Evolutionary conservation across 768 basidiomycete genomes (phyloP), one percentile per base, ranked within the genome.

Genomic region (Amanita thiersii): DNA sequence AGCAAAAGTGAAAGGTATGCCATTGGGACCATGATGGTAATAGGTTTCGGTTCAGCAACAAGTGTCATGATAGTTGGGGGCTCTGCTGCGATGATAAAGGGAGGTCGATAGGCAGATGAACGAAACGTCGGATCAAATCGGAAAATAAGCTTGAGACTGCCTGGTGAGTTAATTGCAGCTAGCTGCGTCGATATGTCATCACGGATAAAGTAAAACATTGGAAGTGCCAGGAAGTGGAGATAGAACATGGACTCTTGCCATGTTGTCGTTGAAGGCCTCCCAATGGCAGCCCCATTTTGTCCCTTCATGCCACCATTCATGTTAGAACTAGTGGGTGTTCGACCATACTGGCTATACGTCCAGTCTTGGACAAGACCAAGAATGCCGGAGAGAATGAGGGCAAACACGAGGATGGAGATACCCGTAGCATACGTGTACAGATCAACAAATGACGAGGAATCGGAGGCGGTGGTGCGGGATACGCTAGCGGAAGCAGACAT

Each of bases 181-280:
- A 23, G 12, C 50, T 39, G 45, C 57, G 50, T 10, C 59, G 52
- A 21, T 57, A 48, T 30, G 57, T 57, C 3, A 70, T 64, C 23
- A 71, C 76, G 63, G 28, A 86, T 64, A 43, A 76, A 75, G 45
- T 72, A 46, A 63, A 91, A 90, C 68, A 89, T 70, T 4, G 86
- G 88, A 9, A 91, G 68, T 9, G 80, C 75, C 40, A 90, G 73
- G 52, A 81, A 77, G 59, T 91, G 88, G 15, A 87, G 70, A 64
- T 91, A 97, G 64, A 94, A 97, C 75, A 97, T 79, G 37, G 78
- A 81, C 61, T 96, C 92, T 53, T 84, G 77, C 92, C 92, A 96
- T 32, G 75, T 58, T 0, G 60, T 41, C 19, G 47, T 59, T 50
- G 31, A 50, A 49, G n/a, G 37, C 47, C n/a, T n/a, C n/a, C n/a